Conservation (phyloP, 148 eudicot genomes). For the Chenopodium formosanum region DNA sequence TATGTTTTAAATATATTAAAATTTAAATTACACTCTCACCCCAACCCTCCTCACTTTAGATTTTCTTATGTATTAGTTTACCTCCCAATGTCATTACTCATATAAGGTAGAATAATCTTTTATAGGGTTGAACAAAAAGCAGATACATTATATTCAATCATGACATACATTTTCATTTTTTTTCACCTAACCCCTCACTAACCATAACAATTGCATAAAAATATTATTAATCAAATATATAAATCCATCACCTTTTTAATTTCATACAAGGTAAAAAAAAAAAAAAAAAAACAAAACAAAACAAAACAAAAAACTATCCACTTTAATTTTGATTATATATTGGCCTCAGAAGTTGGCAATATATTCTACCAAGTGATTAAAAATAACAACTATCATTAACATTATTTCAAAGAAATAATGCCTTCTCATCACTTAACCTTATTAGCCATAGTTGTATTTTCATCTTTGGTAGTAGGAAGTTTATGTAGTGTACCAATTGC, state of each 20-base stretch:
- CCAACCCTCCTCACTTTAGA: too few species aligned
- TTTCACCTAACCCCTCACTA: not conserved
- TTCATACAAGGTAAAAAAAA: too few species aligned
- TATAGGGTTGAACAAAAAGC: not conserved
- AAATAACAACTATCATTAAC: not conserved
- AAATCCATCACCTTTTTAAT: too few species aligned
- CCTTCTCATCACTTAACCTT: not conserved
- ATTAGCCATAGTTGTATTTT: not conserved
- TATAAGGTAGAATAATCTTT: not conserved
- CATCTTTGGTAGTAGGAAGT: not conserved
- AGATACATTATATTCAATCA: not conserved
- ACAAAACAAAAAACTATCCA: not conserved
- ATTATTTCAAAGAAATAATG: not conserved
- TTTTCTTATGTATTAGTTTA: too few species aligned
- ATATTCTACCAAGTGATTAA: not conserved
- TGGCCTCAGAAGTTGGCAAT: not conserved
- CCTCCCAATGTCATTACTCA: not conserved
- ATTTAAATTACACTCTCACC: too few species aligned
- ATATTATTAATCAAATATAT: too few species aligned
- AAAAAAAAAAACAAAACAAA: too few species aligned
- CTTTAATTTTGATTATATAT: not conserved
- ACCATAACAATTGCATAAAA: too few species aligned
- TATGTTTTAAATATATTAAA: too few species aligned
- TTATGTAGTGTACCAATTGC: not conserved
- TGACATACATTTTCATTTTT: not conserved